Percentiles rank a stretch among this genome's conserved stretches.
Conservation (phyloP, 495 filamentous ascomycete genomes). For the Aspergillus baeticus region DNA sequence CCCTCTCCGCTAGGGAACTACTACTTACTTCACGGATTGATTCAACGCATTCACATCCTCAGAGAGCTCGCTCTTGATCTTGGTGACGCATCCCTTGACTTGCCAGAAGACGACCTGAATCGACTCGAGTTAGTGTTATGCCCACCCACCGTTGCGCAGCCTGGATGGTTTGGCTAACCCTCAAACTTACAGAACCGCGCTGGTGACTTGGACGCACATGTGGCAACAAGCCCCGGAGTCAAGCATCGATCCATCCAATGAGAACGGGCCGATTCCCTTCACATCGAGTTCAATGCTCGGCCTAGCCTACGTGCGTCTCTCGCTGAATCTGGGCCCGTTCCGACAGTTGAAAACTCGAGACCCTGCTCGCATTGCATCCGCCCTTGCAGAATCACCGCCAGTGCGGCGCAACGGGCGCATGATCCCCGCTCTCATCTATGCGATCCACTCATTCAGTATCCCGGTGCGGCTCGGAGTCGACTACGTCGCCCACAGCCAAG, state of each 20-base stretch:
- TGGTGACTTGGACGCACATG: constrained; percentile 38
- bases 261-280: constrained; percentile 36
- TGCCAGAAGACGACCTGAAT: no score
- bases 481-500: constrained; percentile 33
- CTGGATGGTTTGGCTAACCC: no score
- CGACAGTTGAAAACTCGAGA: constrained; percentile 31
- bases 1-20: constrained; percentile 58
- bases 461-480: constrained; percentile 38
- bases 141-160: no score
- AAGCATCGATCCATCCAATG: constrained; percentile 31
- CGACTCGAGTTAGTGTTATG: no score
- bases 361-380: constrained; percentile 14
- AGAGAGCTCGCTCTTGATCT: no score
- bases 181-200: constrained; percentile 33
- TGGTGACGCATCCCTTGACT: no score
- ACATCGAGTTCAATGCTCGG: constrained; percentile 39
- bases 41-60: no score
- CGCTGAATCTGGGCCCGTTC: constrained; percentile 26
- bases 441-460: constrained; percentile 39
- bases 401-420: constrained; percentile 21
- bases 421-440: constrained; percentile 33
- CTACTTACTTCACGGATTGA: constrained; percentile 57
- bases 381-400: constrained; percentile 10
- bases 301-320: constrained; percentile 35
- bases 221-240: constrained; percentile 36